Conservation (phyloP, 768 basidiomycete species). For the Tylopilus sp. region DNA sequence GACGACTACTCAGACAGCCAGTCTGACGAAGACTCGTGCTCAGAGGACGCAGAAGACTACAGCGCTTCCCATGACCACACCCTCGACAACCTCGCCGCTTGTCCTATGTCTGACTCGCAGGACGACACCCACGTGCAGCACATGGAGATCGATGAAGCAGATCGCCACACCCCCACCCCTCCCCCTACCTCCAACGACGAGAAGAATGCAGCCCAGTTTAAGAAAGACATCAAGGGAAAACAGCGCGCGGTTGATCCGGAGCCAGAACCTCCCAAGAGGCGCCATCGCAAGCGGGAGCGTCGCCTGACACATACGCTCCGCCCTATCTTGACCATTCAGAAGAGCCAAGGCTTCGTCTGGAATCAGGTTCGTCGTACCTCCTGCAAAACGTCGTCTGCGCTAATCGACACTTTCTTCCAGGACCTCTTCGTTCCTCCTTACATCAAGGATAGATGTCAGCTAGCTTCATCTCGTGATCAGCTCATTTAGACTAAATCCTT, state of each 20-base stretch:
- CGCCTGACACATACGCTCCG: conserved; percentile 61
- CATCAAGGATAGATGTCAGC: conserved; percentile 87
- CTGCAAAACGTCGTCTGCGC: background rate
- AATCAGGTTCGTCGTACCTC: conserved; percentile 64
- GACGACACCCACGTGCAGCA: conserved; percentile 46
- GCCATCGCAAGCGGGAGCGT: conserved; percentile 51
- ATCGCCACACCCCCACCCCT: conserved; percentile 21
- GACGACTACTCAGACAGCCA: conserved; percentile 57
- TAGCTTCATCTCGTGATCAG: conserved; percentile 12
- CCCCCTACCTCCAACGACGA: conserved; percentile 22
- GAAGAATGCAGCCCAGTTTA: conserved; percentile 38
- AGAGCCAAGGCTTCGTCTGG: conserved; percentile 88
- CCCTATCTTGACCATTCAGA: conserved; percentile 83
- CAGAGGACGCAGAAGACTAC: conserved; percentile 74
- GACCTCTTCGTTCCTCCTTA: conserved; percentile 87
- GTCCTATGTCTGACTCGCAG: conserved; percentile 25
- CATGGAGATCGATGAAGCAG: conserved; percentile 50
- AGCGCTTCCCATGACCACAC: conserved; percentile 24
- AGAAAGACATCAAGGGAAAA: conserved; percentile 74
- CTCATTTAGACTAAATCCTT: conserved; percentile 1
- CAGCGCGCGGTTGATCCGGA: conserved; percentile 73
- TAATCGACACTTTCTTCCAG: conserved; percentile 37
- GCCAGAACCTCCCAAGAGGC: conserved; percentile 47
- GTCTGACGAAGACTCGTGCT: conserved; percentile 57
- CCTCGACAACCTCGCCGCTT: conserved; percentile 28